Evolutionary conservation across 139 green algal species (phyloP), one percentile per base, ranked within the genome.

Genomic region (Yamagishiella unicocca): DNA sequence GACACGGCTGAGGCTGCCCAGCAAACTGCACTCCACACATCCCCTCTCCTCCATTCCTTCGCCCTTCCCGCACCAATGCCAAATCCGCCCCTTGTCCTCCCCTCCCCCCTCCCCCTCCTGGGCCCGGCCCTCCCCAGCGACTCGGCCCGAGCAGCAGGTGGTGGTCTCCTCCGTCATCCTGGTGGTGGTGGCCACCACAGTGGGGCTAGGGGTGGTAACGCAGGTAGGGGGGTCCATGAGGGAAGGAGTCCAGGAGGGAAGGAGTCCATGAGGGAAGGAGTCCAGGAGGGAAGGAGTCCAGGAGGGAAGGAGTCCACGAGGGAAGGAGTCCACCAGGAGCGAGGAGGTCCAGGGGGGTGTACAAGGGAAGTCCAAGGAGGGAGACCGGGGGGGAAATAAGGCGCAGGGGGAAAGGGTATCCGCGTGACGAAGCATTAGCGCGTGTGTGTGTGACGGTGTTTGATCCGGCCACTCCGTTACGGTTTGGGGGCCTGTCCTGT

Each of bases 171-270:
- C 79, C 17, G 64, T 50, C 35, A 87, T 90, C 40, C 22, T 84
- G 27, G 61, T 90, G 33, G 78, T 90, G 24, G 27, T 90, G 37
- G 25, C 67, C 79, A 90, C 70, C 33, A 90, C 87, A 0, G 79
- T 90, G 9, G 70, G 45, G 29, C 50, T 90, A 4, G 87, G 87
- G 8, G 45, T 66, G 21, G 22, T 84, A 3, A 90, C 74, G 33
- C 42, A 81, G 75, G 67, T 75, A 1, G 8, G 67, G 67, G 10
- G 33, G 67, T 3, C 33, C 4, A 35, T 33, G 8, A 17, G 33
- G 67, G 4, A 6, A 21, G 62, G 4, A 71, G 19, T 71, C 38
- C 29, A n/a, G 61, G 61, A 25, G 61, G 61, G 27, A n/a, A n/a
- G 67, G 10, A 7, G 67, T 3, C 33, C 4, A 35, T 33, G 8